Percentiles rank a stretch among this genome's conserved stretches.
Conservation (phyloP, 495 filamentous ascomycete genomes). For the Coniosporium apollinis region DNA sequence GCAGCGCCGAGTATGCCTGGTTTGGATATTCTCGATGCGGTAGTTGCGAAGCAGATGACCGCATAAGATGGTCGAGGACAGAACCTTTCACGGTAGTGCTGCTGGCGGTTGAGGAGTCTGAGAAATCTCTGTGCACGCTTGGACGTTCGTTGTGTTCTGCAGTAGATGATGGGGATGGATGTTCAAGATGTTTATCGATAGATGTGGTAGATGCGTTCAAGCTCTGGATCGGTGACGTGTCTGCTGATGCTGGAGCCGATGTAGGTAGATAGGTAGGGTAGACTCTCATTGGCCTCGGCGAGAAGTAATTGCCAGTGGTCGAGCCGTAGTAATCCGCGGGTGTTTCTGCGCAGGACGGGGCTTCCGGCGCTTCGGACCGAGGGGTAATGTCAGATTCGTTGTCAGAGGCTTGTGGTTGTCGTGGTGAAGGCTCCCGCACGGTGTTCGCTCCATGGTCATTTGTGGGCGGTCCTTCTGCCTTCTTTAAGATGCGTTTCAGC, state of each 20-base stretch:
- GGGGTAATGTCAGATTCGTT: constrained; percentile 16
- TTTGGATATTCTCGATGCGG: constrained; percentile 24
- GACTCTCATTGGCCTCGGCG: constrained; percentile 11
- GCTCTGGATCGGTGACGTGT: constrained; percentile 10
- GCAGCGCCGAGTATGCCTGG: constrained; percentile 26
- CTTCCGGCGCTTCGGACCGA: constrained; percentile 14
- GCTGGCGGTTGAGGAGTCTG: constrained; percentile 16
- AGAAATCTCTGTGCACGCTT: constrained; percentile 12
- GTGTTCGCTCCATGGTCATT: too few species aligned
- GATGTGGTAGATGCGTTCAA: constrained; percentile 10
- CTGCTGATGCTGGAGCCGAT: constrained; percentile 8
- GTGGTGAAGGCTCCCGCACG: too few species aligned
- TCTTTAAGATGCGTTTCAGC: too few species aligned
- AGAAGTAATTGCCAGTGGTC: constrained; percentile 12
- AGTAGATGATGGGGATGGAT: not conserved
- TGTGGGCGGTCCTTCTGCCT: too few species aligned
- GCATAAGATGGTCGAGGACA: constrained; percentile 4
- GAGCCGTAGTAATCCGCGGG: not conserved
- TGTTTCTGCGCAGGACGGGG: constrained; percentile 1
- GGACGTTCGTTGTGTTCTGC: constrained; percentile 10
- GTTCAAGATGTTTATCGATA: constrained; percentile 3
- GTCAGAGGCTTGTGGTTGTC: too few species aligned
- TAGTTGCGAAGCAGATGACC: constrained; percentile 8
- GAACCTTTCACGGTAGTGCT: constrained; percentile 14
- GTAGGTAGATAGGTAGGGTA: constrained; percentile 6